phyloP scores from a whole-genome alignment of 371 early-diverging fungal genomes.

The Mortierella sp. region DNA sequence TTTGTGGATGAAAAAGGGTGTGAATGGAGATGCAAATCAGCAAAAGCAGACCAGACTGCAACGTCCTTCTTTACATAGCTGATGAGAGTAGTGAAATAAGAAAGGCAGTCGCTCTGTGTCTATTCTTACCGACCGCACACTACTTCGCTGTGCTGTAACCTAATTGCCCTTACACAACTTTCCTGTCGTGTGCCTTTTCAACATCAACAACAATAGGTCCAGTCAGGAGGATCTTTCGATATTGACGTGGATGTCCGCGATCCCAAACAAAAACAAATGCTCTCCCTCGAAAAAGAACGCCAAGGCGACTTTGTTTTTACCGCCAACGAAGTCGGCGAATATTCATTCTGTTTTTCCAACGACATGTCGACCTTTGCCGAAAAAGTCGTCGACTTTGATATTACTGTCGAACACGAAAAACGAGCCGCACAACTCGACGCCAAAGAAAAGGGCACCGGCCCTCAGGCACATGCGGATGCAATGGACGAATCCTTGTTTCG shows the following conservation, averaged over 20 bases:
- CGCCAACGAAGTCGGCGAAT: constrained; percentile 87
- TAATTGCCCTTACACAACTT: constrained; percentile 2
- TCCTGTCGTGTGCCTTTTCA: neutral
- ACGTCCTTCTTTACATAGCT: too few relatives aligned
- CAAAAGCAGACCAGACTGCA: too few relatives aligned
- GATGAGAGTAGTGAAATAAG: neutral
- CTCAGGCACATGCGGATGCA: constrained; percentile 69
- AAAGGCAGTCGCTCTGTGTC: neutral
- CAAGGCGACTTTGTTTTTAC: constrained; percentile 94
- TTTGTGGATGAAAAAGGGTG: neutral
- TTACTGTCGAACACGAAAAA: constrained; percentile 87
- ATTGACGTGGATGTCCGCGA: constrained; percentile 92
- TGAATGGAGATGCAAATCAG: neutral
- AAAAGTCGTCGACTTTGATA: constrained; percentile 93
- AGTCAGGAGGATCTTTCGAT: constrained; percentile 94
- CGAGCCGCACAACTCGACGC: constrained; percentile 54
- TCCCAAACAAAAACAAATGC: constrained; percentile 73
- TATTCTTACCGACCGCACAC: too few relatives aligned
- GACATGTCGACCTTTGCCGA: constrained; percentile 91
- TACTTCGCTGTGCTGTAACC: neutral
- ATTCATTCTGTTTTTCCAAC: constrained; percentile 95
- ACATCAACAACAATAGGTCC: constrained; percentile 71
- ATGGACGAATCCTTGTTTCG: constrained; percentile 78
- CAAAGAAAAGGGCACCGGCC: constrained; percentile 48
- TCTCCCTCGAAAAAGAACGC: constrained; percentile 84